phyloP scores from a whole-genome alignment of 306 rosid species.

The Ormosia semicastrata region DNA sequence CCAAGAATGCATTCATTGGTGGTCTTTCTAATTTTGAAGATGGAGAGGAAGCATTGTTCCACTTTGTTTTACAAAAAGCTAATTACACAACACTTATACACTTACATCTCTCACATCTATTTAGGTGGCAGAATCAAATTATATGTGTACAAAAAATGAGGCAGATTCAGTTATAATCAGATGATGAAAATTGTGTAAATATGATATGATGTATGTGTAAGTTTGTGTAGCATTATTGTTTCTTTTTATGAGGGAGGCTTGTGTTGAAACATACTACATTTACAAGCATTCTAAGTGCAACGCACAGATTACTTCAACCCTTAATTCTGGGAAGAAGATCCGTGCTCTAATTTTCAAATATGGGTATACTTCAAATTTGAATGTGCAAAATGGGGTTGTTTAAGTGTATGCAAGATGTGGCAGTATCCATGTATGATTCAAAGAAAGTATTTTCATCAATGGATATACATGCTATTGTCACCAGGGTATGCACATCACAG shows the following conservation, averaged over 20 bases:
- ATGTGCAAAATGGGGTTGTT: conserved; percentile 49
- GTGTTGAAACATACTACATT: conserved; percentile 34
- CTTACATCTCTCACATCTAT: too few species aligned
- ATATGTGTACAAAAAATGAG: too few species aligned
- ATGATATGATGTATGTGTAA: too few species aligned
- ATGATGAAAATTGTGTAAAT: too few species aligned
- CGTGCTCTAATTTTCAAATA: conserved; percentile 43
- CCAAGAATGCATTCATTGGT: conserved; percentile 52
- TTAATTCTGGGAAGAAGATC: conserved; percentile 44
- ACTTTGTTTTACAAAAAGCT: conserved; percentile 1
- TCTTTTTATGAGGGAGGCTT: conserved; percentile 22
- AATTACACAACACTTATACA: too few species aligned
- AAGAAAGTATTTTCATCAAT: conserved; percentile 31
- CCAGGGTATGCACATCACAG: conserved; percentile 45
- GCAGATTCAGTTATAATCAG: too few species aligned
- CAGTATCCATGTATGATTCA: conserved; percentile 29
- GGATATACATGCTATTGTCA: conserved; percentile 34
- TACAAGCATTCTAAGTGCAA: conserved; percentile 35
- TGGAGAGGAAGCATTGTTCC: conserved; percentile 36
- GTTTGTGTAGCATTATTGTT: too few species aligned
- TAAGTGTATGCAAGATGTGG: conserved; percentile 56
- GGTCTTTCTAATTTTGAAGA: conserved; percentile 47
- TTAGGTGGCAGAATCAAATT: too few species aligned
- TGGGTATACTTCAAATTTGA: conserved; percentile 32
- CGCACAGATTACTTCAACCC: conserved; percentile 30